Conservation (phyloP, 768 basidiomycete genomes). For the Lentinula sp. region DNA sequence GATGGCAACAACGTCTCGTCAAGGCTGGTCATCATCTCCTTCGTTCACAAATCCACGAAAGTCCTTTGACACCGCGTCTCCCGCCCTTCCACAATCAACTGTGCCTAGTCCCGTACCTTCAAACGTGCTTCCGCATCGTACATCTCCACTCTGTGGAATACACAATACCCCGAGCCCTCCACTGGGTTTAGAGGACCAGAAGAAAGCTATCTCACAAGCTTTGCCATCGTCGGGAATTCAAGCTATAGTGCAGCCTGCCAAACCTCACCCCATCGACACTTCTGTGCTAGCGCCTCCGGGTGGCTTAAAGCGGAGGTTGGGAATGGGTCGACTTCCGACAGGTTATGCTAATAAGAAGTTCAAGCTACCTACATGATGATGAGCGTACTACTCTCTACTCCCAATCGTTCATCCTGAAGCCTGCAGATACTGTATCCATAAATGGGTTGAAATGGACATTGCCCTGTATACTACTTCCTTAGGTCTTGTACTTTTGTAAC, state of each 20-base stretch:
- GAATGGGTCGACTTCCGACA: conserved; percentile 47
- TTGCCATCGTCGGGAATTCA: background rate
- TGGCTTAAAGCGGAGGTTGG: conserved; percentile 50
- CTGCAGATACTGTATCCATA: too few species aligned
- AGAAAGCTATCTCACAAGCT: background rate
- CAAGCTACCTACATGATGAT: conserved; percentile 40
- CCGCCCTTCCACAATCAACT: background rate
- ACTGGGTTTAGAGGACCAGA: background rate
- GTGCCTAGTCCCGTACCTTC: background rate
- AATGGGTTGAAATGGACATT: too few species aligned
- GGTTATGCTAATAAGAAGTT: conserved; percentile 69
- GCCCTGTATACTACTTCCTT: too few species aligned
- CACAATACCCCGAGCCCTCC: background rate
- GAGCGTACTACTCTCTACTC: background rate
- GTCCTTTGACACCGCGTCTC: background rate
- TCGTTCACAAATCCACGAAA: background rate
- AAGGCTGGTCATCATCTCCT: conserved; percentile 2
- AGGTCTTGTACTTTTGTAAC: too few species aligned
- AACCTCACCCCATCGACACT: background rate
- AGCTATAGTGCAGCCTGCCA: background rate
- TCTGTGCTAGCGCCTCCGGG: background rate
- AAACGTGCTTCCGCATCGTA: background rate
- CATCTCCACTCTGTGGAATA: background rate
- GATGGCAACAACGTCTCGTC: conserved; percentile 1
- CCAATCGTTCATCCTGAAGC: too few species aligned